Base-by-base conservation (phyloP, 2,329 filamentous ascomycete species). In the Colletotrichum plurivorum region DNA sequence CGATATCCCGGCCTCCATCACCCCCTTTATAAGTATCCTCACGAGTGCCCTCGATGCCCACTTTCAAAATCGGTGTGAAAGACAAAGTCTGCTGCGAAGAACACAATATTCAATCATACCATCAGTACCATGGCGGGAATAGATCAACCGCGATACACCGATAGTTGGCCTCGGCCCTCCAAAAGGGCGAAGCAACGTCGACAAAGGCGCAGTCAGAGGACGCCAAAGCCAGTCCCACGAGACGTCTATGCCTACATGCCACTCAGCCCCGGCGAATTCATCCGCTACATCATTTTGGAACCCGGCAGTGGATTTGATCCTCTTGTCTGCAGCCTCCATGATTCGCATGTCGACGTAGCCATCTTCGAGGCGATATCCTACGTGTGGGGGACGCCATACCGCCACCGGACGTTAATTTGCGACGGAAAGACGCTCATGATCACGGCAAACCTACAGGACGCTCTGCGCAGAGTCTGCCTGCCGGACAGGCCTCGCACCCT, bases 341-440 rank as follows among this genome's bases (percentile, higher is more conserved):
- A 73, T 9, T 75, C 77, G 61, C 64, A 69, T 22, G 71, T 80
- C 15, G 73, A 75, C 43, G 12, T 36, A 55, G 56, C 61, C 5
- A 43, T 25, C 16, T 80, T 80, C 68, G 78, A 79, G 55, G 73
- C 78, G 36, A 75, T 80, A 56, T 80, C 78, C 15, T 80, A 80
- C 55, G 78, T 78, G 41, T 80, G 78, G 78, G 78, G 78, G 31
- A 72, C 71, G 8, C 70, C 72, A 25, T 71, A 43, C 16, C 74
- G 76, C 10, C 63, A 53, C 41, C 73, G 71, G 0, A 65, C 70
- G 59, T 73, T 80, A 2, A 9, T 69, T 18, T 73, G 75, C 41
- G 71, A 76, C 59, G 75, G 71, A 8, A 66, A 62, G 48, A 27
- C 64, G 6, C 71, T 80, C 13, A 63, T 73, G 18, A 62, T 80